Evolutionary conservation across 495 filamentous ascomycete species (phyloP).

Genomic region (Neurospora sp.): DNA sequence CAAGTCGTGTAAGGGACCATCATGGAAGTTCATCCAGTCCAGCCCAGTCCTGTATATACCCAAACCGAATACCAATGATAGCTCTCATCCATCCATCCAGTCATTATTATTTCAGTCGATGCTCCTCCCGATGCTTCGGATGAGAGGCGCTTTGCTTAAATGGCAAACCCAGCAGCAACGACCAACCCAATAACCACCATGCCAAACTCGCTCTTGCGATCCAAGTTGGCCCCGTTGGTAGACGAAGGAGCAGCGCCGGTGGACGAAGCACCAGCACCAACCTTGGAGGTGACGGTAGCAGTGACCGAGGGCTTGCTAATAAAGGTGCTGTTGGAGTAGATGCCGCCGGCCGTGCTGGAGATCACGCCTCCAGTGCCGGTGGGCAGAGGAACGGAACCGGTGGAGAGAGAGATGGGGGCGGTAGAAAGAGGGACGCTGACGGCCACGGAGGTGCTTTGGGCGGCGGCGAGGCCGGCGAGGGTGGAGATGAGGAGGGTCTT

Average conservation of each 20-base stretch:
- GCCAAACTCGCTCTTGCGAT: conserved; percentile 6
- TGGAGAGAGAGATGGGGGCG: not conserved
- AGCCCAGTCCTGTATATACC: not conserved
- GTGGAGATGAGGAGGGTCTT: conserved; percentile 17
- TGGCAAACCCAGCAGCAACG: conserved; percentile 23
- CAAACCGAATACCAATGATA: not conserved
- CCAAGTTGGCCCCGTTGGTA: not conserved
- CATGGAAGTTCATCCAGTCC: too few species aligned
- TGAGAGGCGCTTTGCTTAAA: conserved; percentile 16
- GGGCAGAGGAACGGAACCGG: not conserved
- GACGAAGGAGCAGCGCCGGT: not conserved
- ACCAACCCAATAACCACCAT: conserved; percentile 17
- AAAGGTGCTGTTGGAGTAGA: not conserved
- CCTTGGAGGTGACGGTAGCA: not conserved
- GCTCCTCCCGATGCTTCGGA: too few species aligned
- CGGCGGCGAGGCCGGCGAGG: conserved; percentile 12
- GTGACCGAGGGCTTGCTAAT: not conserved
- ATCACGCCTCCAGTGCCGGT: not conserved
- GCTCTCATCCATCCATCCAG: not conserved
- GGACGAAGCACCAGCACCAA: not conserved
- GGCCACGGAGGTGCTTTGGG: conserved; percentile 19
- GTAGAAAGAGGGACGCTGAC: conserved; percentile 25
- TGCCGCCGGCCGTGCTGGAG: not conserved
- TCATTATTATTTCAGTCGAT: too few species aligned
- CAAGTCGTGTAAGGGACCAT: too few species aligned